Evolutionary conservation across 31 red algal genomes (phyloP), one percentile per base, ranked within the genome.

Genomic region (Asparagopsis taxiformis): DNA sequence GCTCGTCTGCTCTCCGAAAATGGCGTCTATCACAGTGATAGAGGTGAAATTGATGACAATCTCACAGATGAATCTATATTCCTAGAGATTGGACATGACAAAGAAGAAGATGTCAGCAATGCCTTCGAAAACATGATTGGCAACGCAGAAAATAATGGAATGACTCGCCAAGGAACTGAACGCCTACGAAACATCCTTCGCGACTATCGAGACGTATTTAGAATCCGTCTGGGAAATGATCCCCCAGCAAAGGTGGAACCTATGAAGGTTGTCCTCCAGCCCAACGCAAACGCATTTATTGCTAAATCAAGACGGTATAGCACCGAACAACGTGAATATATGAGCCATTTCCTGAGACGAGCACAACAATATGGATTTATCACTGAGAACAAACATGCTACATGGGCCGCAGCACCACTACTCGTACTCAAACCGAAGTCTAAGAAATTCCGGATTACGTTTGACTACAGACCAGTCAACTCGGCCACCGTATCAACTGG

Each of bases 11-110:
- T n/a, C n/a, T n/a, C n/a, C n/a, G n/a, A 50, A 50, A n/a, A n/a
- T n/a, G 44, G 44, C 10, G 44, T 50, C 44, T 50, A 50, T 50
- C 44, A 50, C 44, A 50, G 44, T 17, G 44, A 50, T 17, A 50
- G 17, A 50, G 10, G 10, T 50, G 44, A n/a, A n/a, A n/a, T 50
- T 17, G 44, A 50, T 10, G 44, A 50, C 44, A 13, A 17, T 50
- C 17, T 13, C 11, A 50, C 44, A 10, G 44, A 50, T 13, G 44
- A 50, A 10, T 10, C 10, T 13, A 17, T 10, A 10, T 50, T 10
- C 11, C 10, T 50, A 10, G 44, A 50, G 17, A 50, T 50, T 10
- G 44, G 44, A 10, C 11, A 50, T 17, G 44, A 50, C 17, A 17
- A 50, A 50, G 11, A 10, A 13, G 44, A 50, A 50, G 44, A 50